These are phyloP conservation scores for Paramecium primaurelia DNA, from an alignment of 73 alveolate species.

Conservation along the genomic window DNA sequence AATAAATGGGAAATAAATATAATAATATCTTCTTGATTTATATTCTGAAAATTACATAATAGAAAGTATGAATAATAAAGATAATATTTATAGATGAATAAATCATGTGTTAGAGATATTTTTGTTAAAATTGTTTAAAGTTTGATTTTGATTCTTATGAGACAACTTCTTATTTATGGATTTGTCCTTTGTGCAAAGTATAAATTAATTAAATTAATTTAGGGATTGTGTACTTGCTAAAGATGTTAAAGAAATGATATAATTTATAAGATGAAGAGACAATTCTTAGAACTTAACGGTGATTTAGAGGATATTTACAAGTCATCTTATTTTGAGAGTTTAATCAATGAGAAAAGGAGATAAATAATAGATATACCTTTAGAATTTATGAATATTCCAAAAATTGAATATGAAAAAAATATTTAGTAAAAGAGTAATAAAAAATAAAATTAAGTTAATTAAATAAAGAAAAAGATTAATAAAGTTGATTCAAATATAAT, in stretches of 20 bases:
- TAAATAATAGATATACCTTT: background rate
- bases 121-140: background rate
- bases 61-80: background rate
- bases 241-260: conserved; percentile 28
- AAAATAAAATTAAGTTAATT: background rate
- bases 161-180: background rate
- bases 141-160: conserved; percentile 27
- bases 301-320: conserved; percentile 1
- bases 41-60: background rate
- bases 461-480: background rate
- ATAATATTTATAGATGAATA: background rate
- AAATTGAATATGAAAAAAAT: background rate
- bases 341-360: background rate
- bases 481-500: background rate
- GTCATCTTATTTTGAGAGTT: background rate
- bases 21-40: background rate
- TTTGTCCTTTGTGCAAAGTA: conserved; percentile 47
- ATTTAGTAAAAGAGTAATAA: background rate
- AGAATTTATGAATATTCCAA: background rate
- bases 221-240: conserved; percentile 24
- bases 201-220: background rate
- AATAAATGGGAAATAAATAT: background rate
- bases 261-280: conserved; percentile 4
- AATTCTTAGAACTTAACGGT: background rate
- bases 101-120: conserved; percentile 1